These are phyloP conservation scores for Neonothopanus nambi DNA, from an alignment of 1,284 basidiomycete species.

Conservation along the genomic window DNA sequence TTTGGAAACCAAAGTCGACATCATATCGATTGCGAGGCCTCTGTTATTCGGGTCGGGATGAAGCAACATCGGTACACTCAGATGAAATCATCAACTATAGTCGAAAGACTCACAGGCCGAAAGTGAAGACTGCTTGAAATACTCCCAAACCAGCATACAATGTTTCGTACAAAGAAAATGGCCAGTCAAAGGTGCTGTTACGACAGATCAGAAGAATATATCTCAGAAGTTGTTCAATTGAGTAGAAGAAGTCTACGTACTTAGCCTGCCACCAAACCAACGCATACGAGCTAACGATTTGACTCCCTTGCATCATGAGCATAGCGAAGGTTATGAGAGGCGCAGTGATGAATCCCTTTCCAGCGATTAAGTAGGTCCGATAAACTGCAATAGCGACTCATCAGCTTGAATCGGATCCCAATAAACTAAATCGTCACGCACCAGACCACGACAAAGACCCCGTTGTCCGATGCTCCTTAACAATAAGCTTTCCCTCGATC, in stretches of 20 bases:
- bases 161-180: slow-evolving; percentile 68
- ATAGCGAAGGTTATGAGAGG: slow-evolving; percentile 60
- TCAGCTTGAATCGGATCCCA: background rate
- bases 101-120: slow-evolving; percentile 45
- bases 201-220: slow-evolving; percentile 4
- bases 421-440: slow-evolving; percentile 23
- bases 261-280: slow-evolving; percentile 76
- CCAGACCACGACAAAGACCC: slow-evolving; percentile 61
- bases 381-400: slow-evolving; percentile 52
- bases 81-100: background rate
- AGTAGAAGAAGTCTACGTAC: slow-evolving; percentile 32
- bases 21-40: slow-evolving; percentile 53
- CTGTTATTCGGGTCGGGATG: slow-evolving; percentile 36
- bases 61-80: slow-evolving; percentile 7
- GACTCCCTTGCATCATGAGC: slow-evolving; percentile 64
- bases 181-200: slow-evolving; percentile 40
- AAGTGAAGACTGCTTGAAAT: slow-evolving; percentile 63
- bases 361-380: slow-evolving; percentile 65
- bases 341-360: slow-evolving; percentile 54
- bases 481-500: slow-evolving; percentile 63
- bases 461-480: slow-evolving; percentile 63
- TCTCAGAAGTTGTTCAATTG: background rate
- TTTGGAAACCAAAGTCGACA: slow-evolving; percentile 59
- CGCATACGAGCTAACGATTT: slow-evolving; percentile 46
- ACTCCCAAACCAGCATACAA: slow-evolving; percentile 71